Base-by-base conservation (phyloP, 768 basidiomycete genomes). In the Psilocybe sp. region DNA sequence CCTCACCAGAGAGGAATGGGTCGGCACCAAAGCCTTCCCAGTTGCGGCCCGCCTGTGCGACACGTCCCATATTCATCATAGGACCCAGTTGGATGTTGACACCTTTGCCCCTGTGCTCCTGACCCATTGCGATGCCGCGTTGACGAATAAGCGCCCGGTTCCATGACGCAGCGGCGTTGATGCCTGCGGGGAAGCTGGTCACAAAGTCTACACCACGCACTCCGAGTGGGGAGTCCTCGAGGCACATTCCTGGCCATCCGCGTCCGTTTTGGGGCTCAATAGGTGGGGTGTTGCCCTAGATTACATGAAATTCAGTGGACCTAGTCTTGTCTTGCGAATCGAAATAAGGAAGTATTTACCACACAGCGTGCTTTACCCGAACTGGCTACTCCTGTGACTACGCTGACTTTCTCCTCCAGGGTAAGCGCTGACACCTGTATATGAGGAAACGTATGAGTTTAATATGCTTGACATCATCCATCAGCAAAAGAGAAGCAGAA, bases 21-120 rank as follows among this genome's bases (percentile, higher is more conserved):
- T 97, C 94, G 9, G 80, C 91, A 31, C 93, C 92, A 50, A 93
- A 94, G n/a, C 91, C 92, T 74, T 96, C 94, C 90, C 92, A 96
- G 66, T 94, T 92, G 23, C 94, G 75, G 14, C 94, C 94, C 5
- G 87, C 91, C 55, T 80, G 74, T 2, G 88, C 84, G 15, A 85
- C 68, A 14, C 89, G 81, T 1, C 86, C 89, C 73, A 95, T 80
- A 63, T 94, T 93, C 83, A 91, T 93, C 86, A 89, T 89, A 0
- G 91, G 79, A 0, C 80, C 80, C 6, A 95, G 76, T 10, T 84
- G 86, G 43, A 95, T 70, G 58, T 97, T 81, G 40, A 90, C 84
- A 18, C 95, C 95, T 62, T 95, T 93, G 20, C 81, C 83, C 48
- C 76, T 76, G 69, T 90, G 87, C 64, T 98, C 95, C 47, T 75